Evolutionary conservation across 2,329 filamentous ascomycete species (phyloP).

Genomic region (Cadophora sp.): DNA sequence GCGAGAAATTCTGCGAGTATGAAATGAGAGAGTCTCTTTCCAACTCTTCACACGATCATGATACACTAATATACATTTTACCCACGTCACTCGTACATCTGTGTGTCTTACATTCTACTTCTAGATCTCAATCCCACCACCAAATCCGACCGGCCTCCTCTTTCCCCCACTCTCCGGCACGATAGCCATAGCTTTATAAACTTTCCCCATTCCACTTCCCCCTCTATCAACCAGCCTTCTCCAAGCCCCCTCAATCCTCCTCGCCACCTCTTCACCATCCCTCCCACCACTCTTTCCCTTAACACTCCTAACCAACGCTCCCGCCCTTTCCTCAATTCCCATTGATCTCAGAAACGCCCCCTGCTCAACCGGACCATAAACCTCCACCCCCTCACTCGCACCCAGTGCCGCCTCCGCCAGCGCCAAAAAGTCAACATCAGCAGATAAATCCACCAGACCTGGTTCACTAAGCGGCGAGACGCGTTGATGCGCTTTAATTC

Average conservation of each 20-base stretch:
- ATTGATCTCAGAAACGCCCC: constrained; percentile 78
- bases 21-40: too few species aligned
- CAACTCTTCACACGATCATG: neutral
- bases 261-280: constrained; percentile 56
- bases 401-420: constrained; percentile 81
- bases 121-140: constrained; percentile 61
- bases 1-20: too few species aligned
- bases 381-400: constrained; percentile 82
- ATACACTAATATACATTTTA: neutral
- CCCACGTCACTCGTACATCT: neutral
- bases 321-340: constrained; percentile 82
- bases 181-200: constrained; percentile 94
- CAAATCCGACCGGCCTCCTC: constrained; percentile 88
- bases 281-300: constrained; percentile 55
- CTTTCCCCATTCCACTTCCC: constrained; percentile 86
- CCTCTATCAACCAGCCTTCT: constrained; percentile 83
- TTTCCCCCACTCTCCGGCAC: constrained; percentile 78
- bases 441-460: constrained; percentile 85
- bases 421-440: constrained; percentile 91
- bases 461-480: constrained; percentile 83
- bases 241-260: constrained; percentile 76
- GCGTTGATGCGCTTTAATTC: constrained; percentile 78
- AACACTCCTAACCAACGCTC: constrained; percentile 64
- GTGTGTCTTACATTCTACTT: neutral
- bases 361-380: constrained; percentile 91